These are phyloP conservation scores for Pogostemon cablin DNA, from an alignment of 257 asterid species.

Conservation along the genomic window DNA sequence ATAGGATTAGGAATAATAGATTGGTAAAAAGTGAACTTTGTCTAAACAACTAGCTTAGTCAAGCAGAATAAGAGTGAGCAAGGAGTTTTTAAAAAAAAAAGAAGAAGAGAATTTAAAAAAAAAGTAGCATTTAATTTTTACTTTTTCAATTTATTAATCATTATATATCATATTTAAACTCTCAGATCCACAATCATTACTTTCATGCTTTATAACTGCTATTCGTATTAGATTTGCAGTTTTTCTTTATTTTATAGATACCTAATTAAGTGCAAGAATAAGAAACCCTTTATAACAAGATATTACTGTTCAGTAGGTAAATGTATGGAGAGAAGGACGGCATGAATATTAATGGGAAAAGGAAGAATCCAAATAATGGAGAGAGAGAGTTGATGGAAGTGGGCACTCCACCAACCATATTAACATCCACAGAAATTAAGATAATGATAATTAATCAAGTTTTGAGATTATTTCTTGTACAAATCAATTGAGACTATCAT, in stretches of 20 bases:
- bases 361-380: slow-evolving; percentile 28
- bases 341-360: slow-evolving; percentile 20
- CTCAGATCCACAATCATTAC: no score
- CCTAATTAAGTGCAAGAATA: no score
- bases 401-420: slow-evolving; percentile 32
- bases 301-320: background rate
- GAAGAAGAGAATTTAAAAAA: no score
- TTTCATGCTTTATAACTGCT: no score
- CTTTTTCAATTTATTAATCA: no score
- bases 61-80: background rate
- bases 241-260: no score
- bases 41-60: background rate
- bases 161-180: no score
- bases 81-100: no score
- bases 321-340: background rate
- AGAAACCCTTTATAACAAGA: no score
- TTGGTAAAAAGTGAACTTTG: background rate
- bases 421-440: slow-evolving; percentile 7
- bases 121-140: no score
- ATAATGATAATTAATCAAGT: slow-evolving; percentile 8
- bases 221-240: no score
- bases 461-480: slow-evolving; percentile 17
- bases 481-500: slow-evolving; percentile 25
- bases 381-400: slow-evolving; percentile 21
- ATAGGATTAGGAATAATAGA: slow-evolving; percentile 11